Evolutionary conservation across 129 eudicot genomes (phyloP).

Genomic region (carrot (Daucus carota)): DNA sequence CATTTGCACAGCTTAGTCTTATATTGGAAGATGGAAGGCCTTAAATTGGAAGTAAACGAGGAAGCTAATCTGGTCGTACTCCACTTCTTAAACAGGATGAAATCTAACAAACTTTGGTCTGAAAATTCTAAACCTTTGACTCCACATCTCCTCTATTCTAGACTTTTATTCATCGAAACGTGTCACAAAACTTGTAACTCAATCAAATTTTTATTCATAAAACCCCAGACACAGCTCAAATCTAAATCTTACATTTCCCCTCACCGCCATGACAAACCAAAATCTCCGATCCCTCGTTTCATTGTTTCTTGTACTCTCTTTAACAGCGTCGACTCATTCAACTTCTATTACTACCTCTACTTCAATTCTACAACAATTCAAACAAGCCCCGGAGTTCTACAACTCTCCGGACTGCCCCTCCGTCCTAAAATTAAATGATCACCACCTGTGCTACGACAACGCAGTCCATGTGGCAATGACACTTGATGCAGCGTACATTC

Average conservation of each 20-base stretch:
- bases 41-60: background rate
- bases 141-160: background rate
- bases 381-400: slow-evolving; percentile 32
- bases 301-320: background rate
- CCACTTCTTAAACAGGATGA: background rate
- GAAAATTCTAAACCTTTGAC: background rate
- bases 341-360: background rate
- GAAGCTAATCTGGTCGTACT: background rate
- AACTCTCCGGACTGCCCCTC: slow-evolving; percentile 23
- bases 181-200: background rate
- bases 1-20: background rate
- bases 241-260: slow-evolving; percentile 1
- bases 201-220: background rate
- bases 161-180: background rate
- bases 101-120: background rate
- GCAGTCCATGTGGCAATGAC: slow-evolving; percentile 61
- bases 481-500: slow-evolving; percentile 44
- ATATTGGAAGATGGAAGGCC: background rate
- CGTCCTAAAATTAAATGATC: background rate
- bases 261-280: slow-evolving; percentile 6
- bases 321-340: background rate
- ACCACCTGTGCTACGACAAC: slow-evolving; percentile 26
- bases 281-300: background rate
- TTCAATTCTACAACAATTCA: slow-evolving; percentile 8
- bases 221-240: background rate